phyloP scores from a whole-genome alignment of 768 basidiomycete genomes.

The Serendipita sp. region DNA sequence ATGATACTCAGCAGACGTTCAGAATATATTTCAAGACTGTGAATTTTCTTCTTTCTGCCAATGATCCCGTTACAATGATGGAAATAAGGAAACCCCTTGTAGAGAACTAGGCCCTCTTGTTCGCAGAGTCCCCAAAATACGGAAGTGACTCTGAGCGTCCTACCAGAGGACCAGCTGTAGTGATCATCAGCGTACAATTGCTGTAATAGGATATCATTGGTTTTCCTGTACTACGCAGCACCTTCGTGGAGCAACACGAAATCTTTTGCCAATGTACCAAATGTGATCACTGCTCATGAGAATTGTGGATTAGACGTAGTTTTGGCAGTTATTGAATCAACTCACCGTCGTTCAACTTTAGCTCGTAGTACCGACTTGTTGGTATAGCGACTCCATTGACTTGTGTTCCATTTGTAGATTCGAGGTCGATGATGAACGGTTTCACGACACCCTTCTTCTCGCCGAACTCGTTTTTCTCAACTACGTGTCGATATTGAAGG shows the following conservation, averaged over 20 bases:
- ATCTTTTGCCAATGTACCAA: constrained; percentile 64
- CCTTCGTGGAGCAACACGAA: constrained; percentile 79
- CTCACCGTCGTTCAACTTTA: constrained; percentile 64
- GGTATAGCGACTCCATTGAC: constrained; percentile 84
- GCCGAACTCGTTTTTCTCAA: constrained; percentile 79
- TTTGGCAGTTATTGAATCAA: not conserved
- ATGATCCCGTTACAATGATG: too few relatives aligned
- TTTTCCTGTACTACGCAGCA: constrained; percentile 16
- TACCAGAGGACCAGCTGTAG: too few relatives aligned
- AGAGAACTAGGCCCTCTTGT: too few relatives aligned
- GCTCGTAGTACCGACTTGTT: constrained; percentile 70
- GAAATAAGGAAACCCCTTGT: too few relatives aligned
- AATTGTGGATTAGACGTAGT: not conserved
- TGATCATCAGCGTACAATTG: too few relatives aligned
- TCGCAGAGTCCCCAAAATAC: too few relatives aligned
- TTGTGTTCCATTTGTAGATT: constrained; percentile 91
- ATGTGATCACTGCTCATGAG: constrained; percentile 53
- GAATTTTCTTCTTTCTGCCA: too few relatives aligned
- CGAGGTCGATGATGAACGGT: constrained; percentile 93
- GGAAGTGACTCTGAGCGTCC: too few relatives aligned
- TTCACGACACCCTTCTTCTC: constrained; percentile 62
- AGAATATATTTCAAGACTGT: too few relatives aligned
- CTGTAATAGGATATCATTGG: too few relatives aligned
- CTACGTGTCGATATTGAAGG: constrained; percentile 80
- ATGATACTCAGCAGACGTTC: too few relatives aligned